These are phyloP conservation scores for Phialophora macrospora DNA, from an alignment of 2,329 filamentous ascomycete species.

Conservation along the genomic window DNA sequence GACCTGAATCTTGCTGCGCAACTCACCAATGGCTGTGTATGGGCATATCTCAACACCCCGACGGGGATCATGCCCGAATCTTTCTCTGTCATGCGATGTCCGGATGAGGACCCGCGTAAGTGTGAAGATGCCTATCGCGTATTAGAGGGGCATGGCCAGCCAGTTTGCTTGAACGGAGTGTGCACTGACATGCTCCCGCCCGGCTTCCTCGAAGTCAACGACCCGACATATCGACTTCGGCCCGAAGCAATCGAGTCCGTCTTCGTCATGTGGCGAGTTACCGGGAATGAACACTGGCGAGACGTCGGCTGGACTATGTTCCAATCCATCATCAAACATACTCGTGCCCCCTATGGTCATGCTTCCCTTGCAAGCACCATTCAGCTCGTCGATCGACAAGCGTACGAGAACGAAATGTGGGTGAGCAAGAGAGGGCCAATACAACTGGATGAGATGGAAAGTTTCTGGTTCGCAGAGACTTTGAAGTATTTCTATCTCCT, in stretches of 20 bases:
- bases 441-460: not conserved
- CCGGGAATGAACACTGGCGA: slow-evolving; percentile 73
- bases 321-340: slow-evolving; percentile 68
- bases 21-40: slow-evolving; percentile 61
- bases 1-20: slow-evolving; percentile 57
- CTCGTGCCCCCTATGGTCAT: slow-evolving; percentile 69
- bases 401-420: slow-evolving; percentile 1
- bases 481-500: slow-evolving; percentile 56
- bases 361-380: slow-evolving; percentile 67
- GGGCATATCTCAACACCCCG: slow-evolving; percentile 57
- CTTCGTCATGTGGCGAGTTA: slow-evolving; percentile 90
- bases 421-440: not conserved
- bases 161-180: no score
- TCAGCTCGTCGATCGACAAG: slow-evolving; percentile 9
- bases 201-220: slow-evolving; percentile 30
- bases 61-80: slow-evolving; percentile 62
- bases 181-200: slow-evolving; percentile 28
- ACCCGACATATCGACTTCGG: slow-evolving; percentile 49
- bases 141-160: no score
- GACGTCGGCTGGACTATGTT: slow-evolving; percentile 91
- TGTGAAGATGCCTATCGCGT: slow-evolving; percentile 12
- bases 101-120: slow-evolving; percentile 44
- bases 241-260: slow-evolving; percentile 88
- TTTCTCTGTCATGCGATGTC: slow-evolving; percentile 44
- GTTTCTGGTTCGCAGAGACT: slow-evolving; percentile 43